Percentiles rank a stretch among this genome's conserved stretches.
Conservation (phyloP, 306 rosid species). For the Pueraria montana region DNA sequence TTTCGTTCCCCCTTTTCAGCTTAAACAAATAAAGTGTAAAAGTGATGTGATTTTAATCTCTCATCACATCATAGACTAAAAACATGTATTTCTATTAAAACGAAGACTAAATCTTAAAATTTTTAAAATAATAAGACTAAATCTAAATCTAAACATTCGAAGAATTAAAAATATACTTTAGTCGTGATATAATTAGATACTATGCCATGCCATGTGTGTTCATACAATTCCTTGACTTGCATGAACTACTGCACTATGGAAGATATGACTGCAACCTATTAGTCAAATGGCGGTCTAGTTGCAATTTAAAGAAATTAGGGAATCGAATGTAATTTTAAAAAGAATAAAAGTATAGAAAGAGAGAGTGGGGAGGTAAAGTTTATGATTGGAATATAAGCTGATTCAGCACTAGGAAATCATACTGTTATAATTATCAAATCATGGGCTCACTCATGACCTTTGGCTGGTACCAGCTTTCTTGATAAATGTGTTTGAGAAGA, state of each 20-base stretch:
- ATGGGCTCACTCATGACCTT: slow-evolving; percentile 51
- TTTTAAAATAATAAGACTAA: neutral
- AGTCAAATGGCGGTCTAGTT: slow-evolving; percentile 18
- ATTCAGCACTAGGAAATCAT: slow-evolving; percentile 47
- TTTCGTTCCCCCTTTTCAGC: neutral
- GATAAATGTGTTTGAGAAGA: slow-evolving; percentile 71
- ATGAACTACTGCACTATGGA: neutral
- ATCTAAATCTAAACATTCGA: neutral
- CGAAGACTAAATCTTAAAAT: neutral
- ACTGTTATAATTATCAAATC: slow-evolving; percentile 55
- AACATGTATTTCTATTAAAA: neutral
- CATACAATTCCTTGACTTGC: slow-evolving; percentile 25
- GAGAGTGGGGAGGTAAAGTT: slow-evolving; percentile 9
- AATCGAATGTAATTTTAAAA: neutral
- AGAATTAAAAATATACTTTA: neutral
- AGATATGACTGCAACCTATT: slow-evolving; percentile 3
- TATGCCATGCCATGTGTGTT: slow-evolving; percentile 2
- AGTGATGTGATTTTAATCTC: neutral
- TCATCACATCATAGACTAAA: neutral
- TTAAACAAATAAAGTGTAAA: neutral
- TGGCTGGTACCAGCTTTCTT: slow-evolving; percentile 72
- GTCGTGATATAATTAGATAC: neutral
- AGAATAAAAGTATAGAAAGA: neutral
- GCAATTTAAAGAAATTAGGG: slow-evolving; percentile 5
- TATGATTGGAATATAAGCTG: slow-evolving; percentile 45